Base-by-base conservation (phyloP, 2,329 filamentous ascomycete species). In the Hypoxylon sp. region DNA sequence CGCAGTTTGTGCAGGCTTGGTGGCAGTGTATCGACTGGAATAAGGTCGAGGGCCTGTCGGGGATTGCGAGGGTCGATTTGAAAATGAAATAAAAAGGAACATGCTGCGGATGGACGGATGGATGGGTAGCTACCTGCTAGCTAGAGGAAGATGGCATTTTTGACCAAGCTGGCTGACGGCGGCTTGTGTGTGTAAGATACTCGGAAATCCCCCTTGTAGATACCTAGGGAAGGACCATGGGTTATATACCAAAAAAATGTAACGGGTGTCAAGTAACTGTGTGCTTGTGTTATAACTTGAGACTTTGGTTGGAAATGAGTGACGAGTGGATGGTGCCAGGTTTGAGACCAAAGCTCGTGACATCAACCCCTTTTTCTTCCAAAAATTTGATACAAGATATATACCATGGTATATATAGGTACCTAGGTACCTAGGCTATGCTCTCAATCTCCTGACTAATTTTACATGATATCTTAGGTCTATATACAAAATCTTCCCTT, bases 11-110 rank as follows among this genome's bases (percentile, higher is more conserved):
- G 55, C 85, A 91, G 75, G 84, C 84, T 43, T 98, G 94, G 94
- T 99, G 95, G 95, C 80, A 92, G 52, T 83, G 82, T 55, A 89
- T 99, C 70, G 88, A 99, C 79, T 99, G 95, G 95, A 80, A 89
- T 51, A 82, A 85, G 64, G 94, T 97, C 51, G 81, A 83, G 32
- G 74, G 80, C 63, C 59, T 77, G 72, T 73, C 80, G 6, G 55
- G 47, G 4, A n/a, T 65, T 8, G 8, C 17, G 0, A 64, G 28
- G 41, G 24, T 7, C 15, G 8, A 22, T 7, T 11, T 50, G 15
- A 64, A 53, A 28, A 20, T 3, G 6, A 51, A 2, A n/a, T 51
- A 32, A 43, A 32, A n/a, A n/a, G n/a, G 30, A 4, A 28, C 4
- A 28, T 28, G 26, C 26, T 8, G 26, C 26, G 5, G 26, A 8